These are phyloP conservation scores for Colletotrichum cordylinicola DNA, from an alignment of 2,329 filamentous ascomycete genomes.

Conservation along the genomic window DNA sequence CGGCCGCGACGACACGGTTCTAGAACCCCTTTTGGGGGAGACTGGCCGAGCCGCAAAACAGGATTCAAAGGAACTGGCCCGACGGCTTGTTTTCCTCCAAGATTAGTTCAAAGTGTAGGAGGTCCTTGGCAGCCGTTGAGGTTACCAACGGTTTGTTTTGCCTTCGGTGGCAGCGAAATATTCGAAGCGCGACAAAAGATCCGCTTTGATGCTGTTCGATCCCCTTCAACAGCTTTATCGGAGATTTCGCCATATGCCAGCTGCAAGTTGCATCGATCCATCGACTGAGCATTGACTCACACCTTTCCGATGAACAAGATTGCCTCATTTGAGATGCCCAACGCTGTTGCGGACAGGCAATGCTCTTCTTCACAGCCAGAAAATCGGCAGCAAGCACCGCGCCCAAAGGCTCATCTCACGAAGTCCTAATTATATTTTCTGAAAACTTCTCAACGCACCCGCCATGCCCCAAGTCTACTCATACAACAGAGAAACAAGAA, in stretches of 20 bases:
- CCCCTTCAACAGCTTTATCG: not conserved
- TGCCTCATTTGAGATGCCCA: not conserved
- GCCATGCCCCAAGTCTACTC: not conserved
- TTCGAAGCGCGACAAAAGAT: not conserved
- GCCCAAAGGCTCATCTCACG: not conserved
- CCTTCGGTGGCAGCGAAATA: not conserved
- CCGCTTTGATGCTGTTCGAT: not conserved
- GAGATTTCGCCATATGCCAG: not conserved
- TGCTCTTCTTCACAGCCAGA: not conserved
- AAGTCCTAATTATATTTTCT: not conserved
- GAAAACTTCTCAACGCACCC: not conserved
- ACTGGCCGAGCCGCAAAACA: not conserved
- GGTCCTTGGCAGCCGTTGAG: not conserved
- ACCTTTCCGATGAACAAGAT: not conserved
- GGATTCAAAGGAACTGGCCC: not conserved
- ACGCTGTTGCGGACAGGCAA: not conserved
- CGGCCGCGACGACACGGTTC: not conserved
- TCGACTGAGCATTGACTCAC: not conserved
- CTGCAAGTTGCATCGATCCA: not conserved
- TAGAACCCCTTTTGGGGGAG: not conserved
- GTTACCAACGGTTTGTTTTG: not conserved
- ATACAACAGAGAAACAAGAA: not conserved
- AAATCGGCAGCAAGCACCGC: rapidly evolving
- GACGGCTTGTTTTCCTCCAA: not conserved
- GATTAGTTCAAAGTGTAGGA: not conserved